Base-by-base conservation (phyloP, 192 early-diverging fungal species). In the Coemansia sp. region DNA sequence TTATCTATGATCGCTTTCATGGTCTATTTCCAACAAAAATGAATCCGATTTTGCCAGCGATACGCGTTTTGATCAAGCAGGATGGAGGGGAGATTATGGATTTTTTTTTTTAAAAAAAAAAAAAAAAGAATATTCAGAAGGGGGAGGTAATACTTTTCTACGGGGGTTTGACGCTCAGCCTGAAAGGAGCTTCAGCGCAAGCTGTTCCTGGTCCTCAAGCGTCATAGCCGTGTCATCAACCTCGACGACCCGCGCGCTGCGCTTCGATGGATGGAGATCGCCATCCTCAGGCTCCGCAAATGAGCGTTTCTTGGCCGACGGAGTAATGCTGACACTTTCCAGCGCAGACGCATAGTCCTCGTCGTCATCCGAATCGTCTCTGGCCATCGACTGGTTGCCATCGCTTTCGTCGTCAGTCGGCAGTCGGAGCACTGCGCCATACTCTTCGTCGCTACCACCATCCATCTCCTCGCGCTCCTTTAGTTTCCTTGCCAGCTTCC, bases 401-500 rank as follows among this genome's bases (percentile, higher is more conserved):
- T 62, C 61, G 26, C 34, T 53, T 34, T 59, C 69, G 21, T 68
- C 65, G 51, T 72, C 73, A 8, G 67, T 80, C 30, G 36, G 41
- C 10, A 52, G 20, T 15, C 52, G 51, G 57, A 70, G 72, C 11
- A 69, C 49, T 16, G 65, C 75, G 52, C 67, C 66, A n/a, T 33
- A 33, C 35, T 59, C 39, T 3, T 43, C 72, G 5, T 81, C 76
- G 4, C 78, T 76, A 6, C 61, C 53, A 12, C 61, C 48, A 70
- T 12, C 64, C 64, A 73, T 67, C 49, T 76, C 85, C 62, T 87
- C 87, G 57, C 76, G 76, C 62, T 87, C 87, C 33, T 87, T 83
- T 55, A 83, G 62, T 77, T 93, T 95, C 67, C 81, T 84, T 53
- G 89, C 88, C 43, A 85, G 63, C 71, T 85, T 81, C 87, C 92